These are phyloP conservation scores for Aphanomyces astaci DNA, from an alignment of 352 stramenopile species.

Conservation along the genomic window DNA sequence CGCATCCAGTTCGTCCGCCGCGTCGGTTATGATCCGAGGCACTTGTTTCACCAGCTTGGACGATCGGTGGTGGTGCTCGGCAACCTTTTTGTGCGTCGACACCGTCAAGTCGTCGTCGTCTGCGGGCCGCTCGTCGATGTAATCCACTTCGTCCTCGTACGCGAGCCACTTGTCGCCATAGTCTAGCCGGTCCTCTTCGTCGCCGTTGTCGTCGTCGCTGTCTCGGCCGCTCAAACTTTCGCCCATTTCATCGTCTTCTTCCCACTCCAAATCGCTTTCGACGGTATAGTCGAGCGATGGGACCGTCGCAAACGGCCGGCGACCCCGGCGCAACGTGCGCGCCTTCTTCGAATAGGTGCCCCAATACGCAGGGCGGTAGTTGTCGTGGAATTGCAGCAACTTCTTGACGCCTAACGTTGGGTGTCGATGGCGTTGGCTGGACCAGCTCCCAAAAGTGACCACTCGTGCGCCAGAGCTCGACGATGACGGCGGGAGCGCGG, in stretches of 20 bases:
- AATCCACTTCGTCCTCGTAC: conserved; percentile 84
- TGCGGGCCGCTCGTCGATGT: conserved; percentile 30
- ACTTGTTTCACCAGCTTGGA: conserved; percentile 63
- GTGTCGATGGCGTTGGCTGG: conserved; percentile 41
- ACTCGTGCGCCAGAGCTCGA: too few relatives aligned
- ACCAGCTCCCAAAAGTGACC: conserved; percentile 54
- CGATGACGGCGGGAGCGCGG: too few relatives aligned
- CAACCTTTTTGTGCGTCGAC: conserved; percentile 26
- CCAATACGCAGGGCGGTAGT: conserved; percentile 68
- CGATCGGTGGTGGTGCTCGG: conserved; percentile 41
- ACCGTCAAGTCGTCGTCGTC: conserved; percentile 19
- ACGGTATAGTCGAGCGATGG: conserved; percentile 64
- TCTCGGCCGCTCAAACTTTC: conserved; percentile 70
- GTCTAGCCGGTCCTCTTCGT: conserved; percentile 48
- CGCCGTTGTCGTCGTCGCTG: conserved; percentile 59
- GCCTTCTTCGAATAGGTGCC: conserved; percentile 61
- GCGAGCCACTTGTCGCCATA: conserved; percentile 81
- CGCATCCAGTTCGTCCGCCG: background rate
- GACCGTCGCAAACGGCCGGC: conserved; percentile 54
- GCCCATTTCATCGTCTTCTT: conserved; percentile 81
- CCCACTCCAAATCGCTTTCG: conserved; percentile 84
- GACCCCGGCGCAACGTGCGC: conserved; percentile 47
- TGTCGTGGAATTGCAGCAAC: conserved; percentile 81
- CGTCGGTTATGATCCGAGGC: conserved; percentile 36
- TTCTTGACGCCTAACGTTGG: conserved; percentile 68